These are phyloP conservation scores for Ambrosia trifida DNA, from an alignment of 129 eudicot species.

Conservation along the genomic window DNA sequence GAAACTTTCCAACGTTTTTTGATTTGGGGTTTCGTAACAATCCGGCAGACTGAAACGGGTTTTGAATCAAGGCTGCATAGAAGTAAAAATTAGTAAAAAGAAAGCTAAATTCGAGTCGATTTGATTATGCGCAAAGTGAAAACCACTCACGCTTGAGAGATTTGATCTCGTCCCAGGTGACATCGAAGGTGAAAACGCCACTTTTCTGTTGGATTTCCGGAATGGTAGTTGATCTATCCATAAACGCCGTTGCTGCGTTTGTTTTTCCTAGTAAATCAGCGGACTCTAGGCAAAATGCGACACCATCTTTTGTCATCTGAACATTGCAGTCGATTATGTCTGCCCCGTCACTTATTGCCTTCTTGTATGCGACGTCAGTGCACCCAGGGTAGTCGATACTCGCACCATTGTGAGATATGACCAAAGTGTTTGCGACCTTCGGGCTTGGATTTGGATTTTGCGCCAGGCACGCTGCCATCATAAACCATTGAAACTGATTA, in stretches of 20 bases:
- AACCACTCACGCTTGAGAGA: slow-evolving; percentile 61
- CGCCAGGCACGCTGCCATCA: slow-evolving; percentile 76
- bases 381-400: slow-evolving; percentile 82
- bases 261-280: slow-evolving; percentile 68
- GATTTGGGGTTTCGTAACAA: slow-evolving; percentile 67
- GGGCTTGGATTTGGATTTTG: slow-evolving; percentile 46
- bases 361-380: slow-evolving; percentile 82
- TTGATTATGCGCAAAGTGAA: slow-evolving; percentile 3
- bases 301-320: slow-evolving; percentile 89
- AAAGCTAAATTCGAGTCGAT: background rate
- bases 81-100: slow-evolving; percentile 41
- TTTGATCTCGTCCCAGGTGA: slow-evolving; percentile 82
- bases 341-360: slow-evolving; percentile 80
- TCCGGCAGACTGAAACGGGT: slow-evolving; percentile 42
- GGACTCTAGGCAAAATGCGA: slow-evolving; percentile 68
- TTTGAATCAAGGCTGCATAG: slow-evolving; percentile 62
- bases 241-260: slow-evolving; percentile 56
- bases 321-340: slow-evolving; percentile 88
- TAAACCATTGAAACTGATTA: background rate
- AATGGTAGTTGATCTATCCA: slow-evolving; percentile 44
- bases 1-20: slow-evolving; percentile 71
- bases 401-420: slow-evolving; percentile 87
- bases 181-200: slow-evolving; percentile 92
- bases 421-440: slow-evolving; percentile 39
- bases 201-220: slow-evolving; percentile 59